phyloP scores from a whole-genome alignment of 2,329 filamentous ascomycete genomes.

The Biscogniauxia mediterranea region DNA sequence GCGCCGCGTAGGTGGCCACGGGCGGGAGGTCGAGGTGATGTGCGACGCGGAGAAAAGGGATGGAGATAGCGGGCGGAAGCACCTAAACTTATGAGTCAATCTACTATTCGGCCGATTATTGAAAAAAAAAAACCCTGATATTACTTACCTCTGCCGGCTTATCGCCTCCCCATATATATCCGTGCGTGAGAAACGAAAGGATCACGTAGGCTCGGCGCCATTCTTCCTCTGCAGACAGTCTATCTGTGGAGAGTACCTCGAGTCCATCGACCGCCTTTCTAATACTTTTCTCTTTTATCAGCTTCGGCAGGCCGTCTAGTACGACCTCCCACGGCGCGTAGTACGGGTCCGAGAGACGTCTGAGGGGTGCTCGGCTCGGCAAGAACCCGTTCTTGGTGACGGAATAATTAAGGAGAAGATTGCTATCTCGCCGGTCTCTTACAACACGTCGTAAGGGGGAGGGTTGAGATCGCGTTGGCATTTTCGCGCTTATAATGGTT shows the following conservation, averaged over 20 bases:
- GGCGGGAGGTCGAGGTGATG: slow-evolving; percentile 76
- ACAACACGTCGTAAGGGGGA: neutral
- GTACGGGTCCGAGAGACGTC: slow-evolving; percentile 58
- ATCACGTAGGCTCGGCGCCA: slow-evolving; percentile 69
- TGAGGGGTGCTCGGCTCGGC: slow-evolving; percentile 57
- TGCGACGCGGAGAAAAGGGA: slow-evolving; percentile 73
- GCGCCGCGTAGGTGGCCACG: slow-evolving; percentile 83
- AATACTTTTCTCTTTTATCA: slow-evolving; percentile 60
- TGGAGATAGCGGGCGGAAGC: slow-evolving; percentile 72
- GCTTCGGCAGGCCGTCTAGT: slow-evolving; percentile 58
- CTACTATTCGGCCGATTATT: neutral
- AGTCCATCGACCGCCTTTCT: slow-evolving; percentile 55
- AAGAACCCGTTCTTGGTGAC: slow-evolving; percentile 60
- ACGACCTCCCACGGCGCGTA: slow-evolving; percentile 67
- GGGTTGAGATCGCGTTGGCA: neutral
- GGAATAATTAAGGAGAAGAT: slow-evolving; percentile 49
- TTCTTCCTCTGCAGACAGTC: slow-evolving; percentile 58
- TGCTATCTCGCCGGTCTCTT: neutral
- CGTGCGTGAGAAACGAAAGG: slow-evolving; percentile 67
- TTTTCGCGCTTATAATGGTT: neutral
- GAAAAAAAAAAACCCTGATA: neutral
- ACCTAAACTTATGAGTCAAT: slow-evolving; percentile 39
- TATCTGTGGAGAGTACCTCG: slow-evolving; percentile 56
- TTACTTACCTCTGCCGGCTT: slow-evolving; percentile 64
- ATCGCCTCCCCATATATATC: slow-evolving; percentile 86